phyloP scores from a whole-genome alignment of 768 basidiomycete species.

The Suillus variegatus region DNA sequence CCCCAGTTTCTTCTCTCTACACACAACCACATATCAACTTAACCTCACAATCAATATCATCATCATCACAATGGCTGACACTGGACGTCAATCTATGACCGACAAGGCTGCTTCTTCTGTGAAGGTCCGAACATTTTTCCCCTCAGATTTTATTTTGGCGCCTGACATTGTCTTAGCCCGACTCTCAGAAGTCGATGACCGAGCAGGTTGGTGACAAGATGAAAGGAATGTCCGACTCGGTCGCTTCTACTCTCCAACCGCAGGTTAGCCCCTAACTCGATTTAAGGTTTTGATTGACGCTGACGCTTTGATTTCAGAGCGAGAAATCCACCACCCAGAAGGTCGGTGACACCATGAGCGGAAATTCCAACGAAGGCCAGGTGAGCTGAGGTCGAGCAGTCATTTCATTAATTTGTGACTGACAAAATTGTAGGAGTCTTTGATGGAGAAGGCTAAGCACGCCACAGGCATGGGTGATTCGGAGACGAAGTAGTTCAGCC shows the following conservation, averaged over 20 bases:
- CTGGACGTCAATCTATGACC: constrained; percentile 56
- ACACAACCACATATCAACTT: not conserved
- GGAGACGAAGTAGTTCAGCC: constrained; percentile 1
- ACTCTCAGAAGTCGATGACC: constrained; percentile 55
- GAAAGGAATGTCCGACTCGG: constrained; percentile 50
- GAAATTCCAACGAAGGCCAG: constrained; percentile 49
- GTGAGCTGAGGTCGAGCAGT: constrained; percentile 22
- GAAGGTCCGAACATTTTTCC: constrained; percentile 39
- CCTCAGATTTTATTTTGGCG: no score
- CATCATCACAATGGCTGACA: constrained; percentile 51
- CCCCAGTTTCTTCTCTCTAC: not conserved
- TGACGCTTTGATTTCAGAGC: constrained; percentile 30
- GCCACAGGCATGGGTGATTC: constrained; percentile 12
- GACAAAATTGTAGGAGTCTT: constrained; percentile 9
- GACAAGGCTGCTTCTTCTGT: constrained; percentile 54
- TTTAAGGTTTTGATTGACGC: not conserved
- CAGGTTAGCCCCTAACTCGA: constrained; percentile 29
- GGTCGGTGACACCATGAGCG: constrained; percentile 46
- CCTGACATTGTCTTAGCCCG: constrained; percentile 40
- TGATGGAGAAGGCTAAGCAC: constrained; percentile 18
- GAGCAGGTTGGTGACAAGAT: constrained; percentile 52
- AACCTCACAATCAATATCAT: constrained; percentile 3
- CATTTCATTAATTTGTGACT: not conserved
- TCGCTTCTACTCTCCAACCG: constrained; percentile 51
- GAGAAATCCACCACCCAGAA: constrained; percentile 56